Evolutionary conservation across 2,329 filamentous ascomycete species (phyloP).

Genomic region (Trichoderma lentiforme): DNA sequence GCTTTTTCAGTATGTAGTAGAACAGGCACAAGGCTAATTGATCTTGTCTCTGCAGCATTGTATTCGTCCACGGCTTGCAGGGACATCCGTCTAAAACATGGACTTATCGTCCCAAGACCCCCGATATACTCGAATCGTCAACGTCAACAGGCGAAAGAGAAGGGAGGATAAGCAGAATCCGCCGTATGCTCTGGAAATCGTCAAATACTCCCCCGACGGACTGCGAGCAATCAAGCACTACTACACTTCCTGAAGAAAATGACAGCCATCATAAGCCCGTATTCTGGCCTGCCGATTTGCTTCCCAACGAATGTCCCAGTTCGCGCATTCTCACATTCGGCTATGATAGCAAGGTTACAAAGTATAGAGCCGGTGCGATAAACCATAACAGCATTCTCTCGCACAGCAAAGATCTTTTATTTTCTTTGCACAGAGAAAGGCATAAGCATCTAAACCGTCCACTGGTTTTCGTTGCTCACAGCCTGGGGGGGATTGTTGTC

Average conservation of each 20-base stretch:
- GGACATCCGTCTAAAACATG: not conserved
- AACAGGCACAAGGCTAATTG: no score
- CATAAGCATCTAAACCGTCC: rapidly evolving
- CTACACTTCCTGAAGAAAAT: not conserved
- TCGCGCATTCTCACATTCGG: not conserved
- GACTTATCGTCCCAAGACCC: not conserved
- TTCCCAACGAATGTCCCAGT: not conserved
- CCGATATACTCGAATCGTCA: rapidly evolving
- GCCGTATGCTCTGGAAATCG: not conserved
- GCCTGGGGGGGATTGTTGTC: not conserved
- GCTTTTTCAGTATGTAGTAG: not conserved
- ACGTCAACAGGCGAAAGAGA: not conserved
- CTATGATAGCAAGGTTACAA: not conserved
- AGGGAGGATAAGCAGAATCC: not conserved
- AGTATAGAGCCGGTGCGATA: not conserved
- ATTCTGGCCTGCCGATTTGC: not conserved
- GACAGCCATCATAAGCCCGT: not conserved
- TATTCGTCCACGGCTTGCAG: not conserved
- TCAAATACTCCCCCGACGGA: not conserved
- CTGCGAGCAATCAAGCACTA: not conserved
- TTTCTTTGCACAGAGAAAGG: not conserved
- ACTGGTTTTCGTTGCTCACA: not conserved
- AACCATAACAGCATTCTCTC: not conserved
- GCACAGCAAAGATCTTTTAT: not conserved
- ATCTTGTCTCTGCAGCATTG: not conserved